Base-by-base conservation (phyloP, 495 filamentous ascomycete genomes). In the Talaromyces trachyspermus region DNA sequence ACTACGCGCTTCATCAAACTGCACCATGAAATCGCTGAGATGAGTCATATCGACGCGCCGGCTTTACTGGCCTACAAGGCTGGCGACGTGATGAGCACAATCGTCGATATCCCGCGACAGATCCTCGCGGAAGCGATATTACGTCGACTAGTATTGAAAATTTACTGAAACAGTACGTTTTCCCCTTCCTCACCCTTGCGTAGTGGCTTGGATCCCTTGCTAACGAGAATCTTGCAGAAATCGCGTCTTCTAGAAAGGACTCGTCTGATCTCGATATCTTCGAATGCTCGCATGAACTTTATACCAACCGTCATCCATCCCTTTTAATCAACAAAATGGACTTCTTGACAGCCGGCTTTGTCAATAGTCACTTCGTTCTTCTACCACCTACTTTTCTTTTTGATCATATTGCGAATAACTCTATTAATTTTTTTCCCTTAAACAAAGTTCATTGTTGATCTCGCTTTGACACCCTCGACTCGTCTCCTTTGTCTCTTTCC, bases 1-100 rank as follows among this genome's bases (percentile, higher is more conserved):
- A 71, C 80, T 23, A 80, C 84, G 30, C 86, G 86, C 52, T 97
- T 98, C 57, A 76, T 97, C 63, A 92, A 90, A 63, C 77, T 97
- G 24, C 86, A 95, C 65, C 86, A 87, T 60, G 80, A 85, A 46
- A 94, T 95, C 50, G 91, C 95, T 23, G 94, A 97, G 63, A 96
- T 97, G 76, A 88, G 95, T 59, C 79, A 85, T 50, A 87, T 89
- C 46, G 81, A 85, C 47, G 86, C 92, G 0, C 92, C 92, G 1
- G 91, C 92, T 6, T 69, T 98, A 18, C 70, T 98, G 32, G 91
- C 85, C 1, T 98, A 98, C 69, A 81, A 82, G 30, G 83, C 77
- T 53, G 90, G 89, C 30, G 90, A 97, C 46, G 79, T 95, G 50
- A 92, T 97, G 54, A 84, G 86, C 38, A 95, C 91, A 48, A 66